Percentiles rank a stretch among this genome's conserved stretches.
phyloP scores from a whole-genome alignment of 2,329 filamentous ascomycete species.

The Ambrosiella cleistominuta region DNA sequence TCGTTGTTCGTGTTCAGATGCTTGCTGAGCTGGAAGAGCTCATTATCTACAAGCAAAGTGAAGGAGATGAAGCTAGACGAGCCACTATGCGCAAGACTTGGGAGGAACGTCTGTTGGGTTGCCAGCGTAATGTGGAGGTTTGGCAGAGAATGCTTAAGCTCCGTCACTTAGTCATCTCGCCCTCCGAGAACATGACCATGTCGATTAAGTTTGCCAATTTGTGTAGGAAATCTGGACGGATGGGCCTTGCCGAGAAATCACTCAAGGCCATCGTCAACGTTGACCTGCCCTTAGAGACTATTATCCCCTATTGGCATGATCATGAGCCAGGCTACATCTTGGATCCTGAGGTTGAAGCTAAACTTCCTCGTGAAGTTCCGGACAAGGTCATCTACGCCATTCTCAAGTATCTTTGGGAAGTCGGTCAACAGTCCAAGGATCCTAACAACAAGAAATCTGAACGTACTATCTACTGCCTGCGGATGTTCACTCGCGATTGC shows the following conservation, averaged over 20 bases:
- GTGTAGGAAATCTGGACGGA: conserved; percentile 87
- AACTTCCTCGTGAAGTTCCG: conserved; percentile 27
- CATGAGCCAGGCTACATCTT: conserved; percentile 14
- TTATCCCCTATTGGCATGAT: conserved; percentile 43
- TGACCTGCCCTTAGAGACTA: conserved; percentile 41
- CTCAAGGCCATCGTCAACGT: conserved; percentile 74
- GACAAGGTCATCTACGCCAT: conserved; percentile 91
- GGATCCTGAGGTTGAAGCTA: conserved; percentile 14
- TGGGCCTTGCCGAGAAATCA: conserved; percentile 89
- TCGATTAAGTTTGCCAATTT: conserved; percentile 99
- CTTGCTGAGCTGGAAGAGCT: conserved; percentile 95
- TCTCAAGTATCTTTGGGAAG: conserved; percentile 91
- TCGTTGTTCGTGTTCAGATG: conserved; percentile 98
- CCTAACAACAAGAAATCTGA: conserved; percentile 26
- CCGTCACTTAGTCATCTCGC: conserved; percentile 76
- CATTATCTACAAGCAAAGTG: conserved; percentile 90
- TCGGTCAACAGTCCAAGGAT: conserved; percentile 39
- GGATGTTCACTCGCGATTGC: conserved; percentile 42
- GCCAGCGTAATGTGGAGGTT: conserved; percentile 91
- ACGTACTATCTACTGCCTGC: conserved; percentile 40
- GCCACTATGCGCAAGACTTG: conserved; percentile 83
- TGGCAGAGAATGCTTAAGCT: conserved; percentile 98
- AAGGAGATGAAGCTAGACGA: conserved; percentile 64
- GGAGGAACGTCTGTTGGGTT: conserved; percentile 87
- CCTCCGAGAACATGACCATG: conserved; percentile 92